These are phyloP conservation scores for Agaricales sp. DNA, from an alignment of 1,284 basidiomycete genomes.

Conservation along the genomic window DNA sequence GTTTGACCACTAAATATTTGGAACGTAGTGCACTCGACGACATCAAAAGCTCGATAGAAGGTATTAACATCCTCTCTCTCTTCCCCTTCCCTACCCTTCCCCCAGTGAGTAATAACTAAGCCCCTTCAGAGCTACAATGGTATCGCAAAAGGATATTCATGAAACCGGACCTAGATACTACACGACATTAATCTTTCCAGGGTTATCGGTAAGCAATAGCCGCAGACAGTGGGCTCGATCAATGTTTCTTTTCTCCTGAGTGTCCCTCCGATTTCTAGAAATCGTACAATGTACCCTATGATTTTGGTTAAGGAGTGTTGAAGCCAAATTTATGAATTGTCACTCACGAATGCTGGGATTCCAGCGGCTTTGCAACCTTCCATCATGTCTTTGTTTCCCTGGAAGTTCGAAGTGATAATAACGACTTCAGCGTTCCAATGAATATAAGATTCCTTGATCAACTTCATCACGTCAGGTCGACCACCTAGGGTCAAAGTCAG, in stretches of 20 bases:
- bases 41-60: conserved; percentile 64
- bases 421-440: background rate
- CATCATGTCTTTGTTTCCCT: background rate
- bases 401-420: background rate
- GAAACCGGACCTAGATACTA: no score
- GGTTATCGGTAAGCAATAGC: background rate
- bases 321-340: background rate
- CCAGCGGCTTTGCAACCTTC: background rate
- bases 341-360: background rate
- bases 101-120: background rate
- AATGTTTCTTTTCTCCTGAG: background rate
- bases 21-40: conserved; percentile 62
- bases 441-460: background rate
- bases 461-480: background rate
- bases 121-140: conserved; percentile 42
- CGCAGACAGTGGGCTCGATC: no score
- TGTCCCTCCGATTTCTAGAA: conserved; percentile 17
- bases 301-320: background rate
- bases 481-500: background rate
- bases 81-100: conserved; percentile 2
- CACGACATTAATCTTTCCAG: background rate
- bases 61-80: no score
- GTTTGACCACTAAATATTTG: background rate
- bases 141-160: conserved; percentile 51
- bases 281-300: conserved; percentile 32